Conservation (phyloP, 306 rosid genomes). For the Cucumis cinereus region DNA sequence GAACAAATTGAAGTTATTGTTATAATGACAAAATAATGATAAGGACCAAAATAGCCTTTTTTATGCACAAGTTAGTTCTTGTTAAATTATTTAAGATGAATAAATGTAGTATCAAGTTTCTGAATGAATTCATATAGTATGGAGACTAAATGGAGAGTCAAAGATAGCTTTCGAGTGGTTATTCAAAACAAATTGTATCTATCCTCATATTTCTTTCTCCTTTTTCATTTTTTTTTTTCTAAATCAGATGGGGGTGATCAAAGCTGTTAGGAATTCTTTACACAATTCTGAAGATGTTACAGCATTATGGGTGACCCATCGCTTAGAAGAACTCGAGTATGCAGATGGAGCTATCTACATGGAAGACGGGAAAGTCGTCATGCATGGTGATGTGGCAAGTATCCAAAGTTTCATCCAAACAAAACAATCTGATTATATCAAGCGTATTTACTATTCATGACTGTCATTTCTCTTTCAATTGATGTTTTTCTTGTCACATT, state of each 20-base stretch:
- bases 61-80: too few species aligned
- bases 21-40: too few species aligned
- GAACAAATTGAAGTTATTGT: too few species aligned
- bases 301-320: slow-evolving; percentile 85
- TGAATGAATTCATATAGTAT: too few species aligned
- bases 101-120: too few species aligned
- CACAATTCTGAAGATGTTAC: slow-evolving; percentile 54
- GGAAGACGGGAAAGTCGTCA: slow-evolving; percentile 67
- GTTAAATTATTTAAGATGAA: too few species aligned
- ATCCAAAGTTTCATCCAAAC: slow-evolving; percentile 40
- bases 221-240: neutral
- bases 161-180: too few species aligned
- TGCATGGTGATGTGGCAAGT: slow-evolving; percentile 42
- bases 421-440: slow-evolving; percentile 60
- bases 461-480: neutral
- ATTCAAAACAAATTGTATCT: too few species aligned
- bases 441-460: slow-evolving; percentile 18
- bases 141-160: too few species aligned
- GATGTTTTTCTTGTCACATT: neutral
- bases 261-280: slow-evolving; percentile 53
- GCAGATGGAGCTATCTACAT: slow-evolving; percentile 86
- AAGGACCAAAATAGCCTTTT: too few species aligned
- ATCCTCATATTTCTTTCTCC: neutral
- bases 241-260: slow-evolving; percentile 57
- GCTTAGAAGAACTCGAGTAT: slow-evolving; percentile 68